These are phyloP conservation scores for Tausonia pullulans DNA, from an alignment of 1,284 basidiomycete genomes.

Conservation along the genomic window DNA sequence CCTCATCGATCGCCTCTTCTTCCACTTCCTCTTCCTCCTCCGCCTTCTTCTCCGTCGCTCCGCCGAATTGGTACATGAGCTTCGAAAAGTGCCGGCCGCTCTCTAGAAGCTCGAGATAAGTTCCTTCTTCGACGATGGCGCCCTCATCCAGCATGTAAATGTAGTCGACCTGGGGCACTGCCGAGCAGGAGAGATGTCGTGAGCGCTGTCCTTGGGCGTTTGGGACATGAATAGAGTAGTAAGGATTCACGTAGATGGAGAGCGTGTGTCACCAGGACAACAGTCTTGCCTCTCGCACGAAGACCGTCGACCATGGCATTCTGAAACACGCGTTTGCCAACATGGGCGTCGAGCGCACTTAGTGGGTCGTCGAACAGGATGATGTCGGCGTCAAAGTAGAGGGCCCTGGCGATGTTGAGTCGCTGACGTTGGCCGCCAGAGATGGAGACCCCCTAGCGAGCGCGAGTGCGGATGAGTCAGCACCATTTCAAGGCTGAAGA, in stretches of 20 bases:
- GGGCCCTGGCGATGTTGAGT: slow-evolving; percentile 59
- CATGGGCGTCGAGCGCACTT: slow-evolving; percentile 60
- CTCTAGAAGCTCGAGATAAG: slow-evolving; percentile 46
- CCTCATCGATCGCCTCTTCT: slow-evolving; percentile 29
- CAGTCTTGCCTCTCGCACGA: slow-evolving; percentile 49
- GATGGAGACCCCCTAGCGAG: slow-evolving; percentile 2
- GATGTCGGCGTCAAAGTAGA: slow-evolving; percentile 60
- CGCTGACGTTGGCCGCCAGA: slow-evolving; percentile 47
- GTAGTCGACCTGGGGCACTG: slow-evolving; percentile 46
- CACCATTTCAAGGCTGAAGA: not conserved
- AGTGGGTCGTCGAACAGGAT: slow-evolving; percentile 64
- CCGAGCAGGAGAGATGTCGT: no score
- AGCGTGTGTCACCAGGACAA: slow-evolving; percentile 53
- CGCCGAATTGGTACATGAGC: slow-evolving; percentile 55
- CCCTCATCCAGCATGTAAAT: slow-evolving; percentile 52
- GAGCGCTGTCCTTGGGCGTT: no score
- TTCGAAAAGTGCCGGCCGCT: slow-evolving; percentile 46
- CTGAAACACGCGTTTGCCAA: slow-evolving; percentile 20
- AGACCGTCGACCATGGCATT: slow-evolving; percentile 51
- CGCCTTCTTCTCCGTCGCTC: slow-evolving; percentile 34
- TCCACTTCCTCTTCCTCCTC: slow-evolving; percentile 38
- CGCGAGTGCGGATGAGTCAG: not conserved
- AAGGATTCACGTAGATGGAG: slow-evolving; percentile 44
- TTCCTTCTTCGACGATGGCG: slow-evolving; percentile 51
- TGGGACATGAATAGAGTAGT: slow-evolving; percentile 23